phyloP scores from a whole-genome alignment of 305 asterid species.

The Lippia alba region DNA sequence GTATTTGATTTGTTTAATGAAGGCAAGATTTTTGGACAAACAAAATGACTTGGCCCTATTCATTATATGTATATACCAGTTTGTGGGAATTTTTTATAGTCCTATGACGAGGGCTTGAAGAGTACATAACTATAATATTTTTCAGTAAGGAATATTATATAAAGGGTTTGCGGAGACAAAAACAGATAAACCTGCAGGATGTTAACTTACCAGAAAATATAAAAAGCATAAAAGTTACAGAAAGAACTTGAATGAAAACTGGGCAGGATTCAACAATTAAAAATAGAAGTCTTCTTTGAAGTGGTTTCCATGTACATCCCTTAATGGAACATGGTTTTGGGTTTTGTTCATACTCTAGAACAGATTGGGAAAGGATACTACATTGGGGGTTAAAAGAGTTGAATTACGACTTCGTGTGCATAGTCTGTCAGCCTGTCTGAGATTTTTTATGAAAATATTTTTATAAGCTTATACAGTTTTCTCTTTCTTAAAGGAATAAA shows the following conservation, averaged over 20 bases:
- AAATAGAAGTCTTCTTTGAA: background rate
- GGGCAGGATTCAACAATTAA: background rate
- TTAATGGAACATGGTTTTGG: background rate
- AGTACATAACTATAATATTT: no score
- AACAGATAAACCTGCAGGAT: no score
- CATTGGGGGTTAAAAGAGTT: background rate
- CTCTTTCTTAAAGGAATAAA: no score
- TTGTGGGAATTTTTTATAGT: background rate
- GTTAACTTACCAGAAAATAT: background rate
- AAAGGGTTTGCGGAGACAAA: no score
- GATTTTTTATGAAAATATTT: no score
- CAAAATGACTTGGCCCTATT: slow-evolving; percentile 10
- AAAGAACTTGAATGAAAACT: background rate
- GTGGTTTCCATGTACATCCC: background rate
- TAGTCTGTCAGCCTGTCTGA: no score
- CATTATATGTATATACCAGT: background rate
- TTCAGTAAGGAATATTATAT: no score
- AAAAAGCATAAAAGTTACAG: background rate
- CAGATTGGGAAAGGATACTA: background rate
- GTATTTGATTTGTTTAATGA: background rate
- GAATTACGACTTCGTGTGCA: background rate
- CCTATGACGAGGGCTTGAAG: background rate
- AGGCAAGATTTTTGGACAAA: slow-evolving; percentile 32
- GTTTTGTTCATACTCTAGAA: slow-evolving; percentile 9
- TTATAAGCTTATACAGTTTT: no score